Percentiles rank a stretch among this genome's conserved stretches.
These are phyloP conservation scores for Pontederia crassipes DNA, from an alignment of 176 grass and related monocot species.

Conservation along the genomic window DNA sequence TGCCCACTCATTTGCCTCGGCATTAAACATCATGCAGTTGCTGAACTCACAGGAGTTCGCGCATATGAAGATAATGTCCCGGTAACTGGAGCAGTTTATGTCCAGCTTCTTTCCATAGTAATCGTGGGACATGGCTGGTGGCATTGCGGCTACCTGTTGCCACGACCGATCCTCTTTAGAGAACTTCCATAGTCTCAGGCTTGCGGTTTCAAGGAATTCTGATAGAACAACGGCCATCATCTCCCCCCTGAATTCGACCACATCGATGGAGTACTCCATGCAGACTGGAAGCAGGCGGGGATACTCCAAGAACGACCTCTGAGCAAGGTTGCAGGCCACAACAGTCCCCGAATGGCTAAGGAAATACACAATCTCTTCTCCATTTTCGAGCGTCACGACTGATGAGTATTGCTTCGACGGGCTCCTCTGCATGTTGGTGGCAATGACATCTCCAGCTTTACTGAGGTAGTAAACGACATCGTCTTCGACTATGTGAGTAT, in stretches of 20 bases:
- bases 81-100: constrained; percentile 67
- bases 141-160: constrained; percentile 75
- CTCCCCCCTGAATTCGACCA: constrained; percentile 47
- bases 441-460: constrained; percentile 73
- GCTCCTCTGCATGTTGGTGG: constrained; percentile 58
- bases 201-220: constrained; percentile 64
- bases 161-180: constrained; percentile 26
- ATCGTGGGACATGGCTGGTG: constrained; percentile 58
- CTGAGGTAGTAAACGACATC: constrained; percentile 64
- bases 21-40: constrained; percentile 51
- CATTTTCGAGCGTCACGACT: constrained; percentile 23
- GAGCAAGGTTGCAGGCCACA: constrained; percentile 46
- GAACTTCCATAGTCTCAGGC: constrained; percentile 68
- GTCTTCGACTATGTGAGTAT: constrained; percentile 9
- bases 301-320: constrained; percentile 41
- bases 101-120: constrained; percentile 59
- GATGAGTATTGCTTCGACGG: constrained; percentile 55
- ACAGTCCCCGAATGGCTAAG: constrained; percentile 53
- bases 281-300: constrained; percentile 49
- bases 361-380: constrained; percentile 48
- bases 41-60: constrained; percentile 43
- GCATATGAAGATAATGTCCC: constrained; percentile 56
- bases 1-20: constrained; percentile 42
- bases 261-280: constrained; percentile 80
- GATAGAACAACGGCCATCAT: constrained; percentile 66